phyloP scores from a whole-genome alignment of 345 rosid species.

The Dimocarpus longan region DNA sequence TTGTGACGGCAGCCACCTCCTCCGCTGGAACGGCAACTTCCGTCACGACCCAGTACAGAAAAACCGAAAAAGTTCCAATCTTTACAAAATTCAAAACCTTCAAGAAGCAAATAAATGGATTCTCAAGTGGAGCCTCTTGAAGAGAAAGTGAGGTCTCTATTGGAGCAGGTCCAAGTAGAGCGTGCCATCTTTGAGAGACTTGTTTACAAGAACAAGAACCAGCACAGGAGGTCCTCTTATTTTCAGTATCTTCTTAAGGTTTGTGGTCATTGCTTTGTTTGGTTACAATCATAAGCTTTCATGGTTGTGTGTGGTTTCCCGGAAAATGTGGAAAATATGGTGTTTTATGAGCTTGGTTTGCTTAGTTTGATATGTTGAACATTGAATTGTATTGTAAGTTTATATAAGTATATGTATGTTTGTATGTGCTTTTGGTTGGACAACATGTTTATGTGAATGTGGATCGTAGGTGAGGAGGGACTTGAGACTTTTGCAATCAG shows the following conservation, averaged over 20 bases:
- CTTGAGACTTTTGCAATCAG: slow-evolving; percentile 69
- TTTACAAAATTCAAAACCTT: not conserved
- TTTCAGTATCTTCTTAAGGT: slow-evolving; percentile 90
- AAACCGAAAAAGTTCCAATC: not conserved
- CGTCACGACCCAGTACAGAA: not conserved
- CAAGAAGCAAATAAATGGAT: slow-evolving; percentile 19
- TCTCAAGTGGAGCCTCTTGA: slow-evolving; percentile 43
- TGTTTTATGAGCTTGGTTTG: no score
- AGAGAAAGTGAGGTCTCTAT: slow-evolving; percentile 58
- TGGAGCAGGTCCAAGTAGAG: slow-evolving; percentile 59
- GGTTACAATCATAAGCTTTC: no score
- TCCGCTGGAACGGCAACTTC: not conserved
- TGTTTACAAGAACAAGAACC: slow-evolving; percentile 91
- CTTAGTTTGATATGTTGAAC: no score
- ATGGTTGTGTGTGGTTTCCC: slow-evolving; percentile 19
- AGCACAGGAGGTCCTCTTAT: slow-evolving; percentile 85
- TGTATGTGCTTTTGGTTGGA: no score
- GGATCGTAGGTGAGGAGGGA: slow-evolving; percentile 79
- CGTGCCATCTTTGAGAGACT: slow-evolving; percentile 69
- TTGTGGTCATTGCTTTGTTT: not conserved
- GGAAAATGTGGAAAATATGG: slow-evolving; percentile 17
- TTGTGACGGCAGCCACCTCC: not conserved
- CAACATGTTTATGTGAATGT: not conserved
- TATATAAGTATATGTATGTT: no score
- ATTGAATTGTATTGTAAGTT: no score